Evolutionary conservation across 495 filamentous ascomycete species (phyloP).

Genomic region (Podospora pseudopauciseta): DNA sequence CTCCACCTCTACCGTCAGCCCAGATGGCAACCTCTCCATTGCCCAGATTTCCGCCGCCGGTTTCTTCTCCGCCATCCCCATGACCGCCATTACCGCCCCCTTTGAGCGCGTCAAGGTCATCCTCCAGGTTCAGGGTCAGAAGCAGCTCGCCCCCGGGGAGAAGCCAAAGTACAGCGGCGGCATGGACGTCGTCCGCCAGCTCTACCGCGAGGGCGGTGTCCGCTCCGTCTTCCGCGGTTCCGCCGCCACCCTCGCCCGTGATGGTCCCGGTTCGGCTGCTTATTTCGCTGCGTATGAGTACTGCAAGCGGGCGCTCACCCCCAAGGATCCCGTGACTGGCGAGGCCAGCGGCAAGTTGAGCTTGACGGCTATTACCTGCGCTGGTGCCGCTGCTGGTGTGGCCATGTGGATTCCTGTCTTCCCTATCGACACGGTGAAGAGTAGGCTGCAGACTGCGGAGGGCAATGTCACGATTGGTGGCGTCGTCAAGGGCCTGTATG

Average conservation of each 20-base stretch:
- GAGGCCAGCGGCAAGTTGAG: conserved; percentile 70
- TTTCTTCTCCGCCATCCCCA: conserved; percentile 96
- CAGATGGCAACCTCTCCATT: conserved; percentile 68
- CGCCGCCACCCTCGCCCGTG: conserved; percentile 85
- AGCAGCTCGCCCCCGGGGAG: conserved; percentile 75
- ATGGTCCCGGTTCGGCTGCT: conserved; percentile 86
- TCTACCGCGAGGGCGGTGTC: conserved; percentile 88
- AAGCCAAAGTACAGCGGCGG: conserved; percentile 91
- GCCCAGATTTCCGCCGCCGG: conserved; percentile 87
- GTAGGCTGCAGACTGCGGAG: conserved; percentile 83
- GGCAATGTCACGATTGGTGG: conserved; percentile 80
- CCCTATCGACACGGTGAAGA: conserved; percentile 96
- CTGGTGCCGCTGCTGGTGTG: conserved; percentile 86
- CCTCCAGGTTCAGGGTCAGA: conserved; percentile 95
- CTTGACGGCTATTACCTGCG: conserved; percentile 74
- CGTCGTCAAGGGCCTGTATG: conserved; percentile 74
- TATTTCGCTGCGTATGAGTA: conserved; percentile 98
- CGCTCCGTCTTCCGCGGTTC: conserved; percentile 88
- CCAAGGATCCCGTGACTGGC: conserved; percentile 70
- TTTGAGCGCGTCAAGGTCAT: conserved; percentile 99
- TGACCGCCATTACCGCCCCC: conserved; percentile 95
- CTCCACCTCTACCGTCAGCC: conserved; percentile 58
- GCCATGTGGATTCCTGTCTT: conserved; percentile 99
- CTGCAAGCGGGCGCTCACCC: conserved; percentile 84
- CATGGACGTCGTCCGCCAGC: conserved; percentile 87